Base-by-base conservation (phyloP, 1,284 basidiomycete genomes). In the Microstroma glucosiphilum region DNA sequence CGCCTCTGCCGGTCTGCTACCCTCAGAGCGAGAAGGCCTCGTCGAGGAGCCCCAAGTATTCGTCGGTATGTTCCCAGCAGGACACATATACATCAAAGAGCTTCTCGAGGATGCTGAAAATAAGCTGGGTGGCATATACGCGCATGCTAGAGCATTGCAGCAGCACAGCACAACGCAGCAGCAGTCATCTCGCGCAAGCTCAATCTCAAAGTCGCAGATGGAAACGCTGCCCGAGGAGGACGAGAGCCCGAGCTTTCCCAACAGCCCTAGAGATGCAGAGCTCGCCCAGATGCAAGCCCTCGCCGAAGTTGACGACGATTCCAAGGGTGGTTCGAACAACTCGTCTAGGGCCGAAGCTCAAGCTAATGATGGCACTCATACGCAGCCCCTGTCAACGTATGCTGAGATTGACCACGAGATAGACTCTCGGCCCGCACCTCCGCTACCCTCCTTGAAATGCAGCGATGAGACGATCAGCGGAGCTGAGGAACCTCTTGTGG, bases 61-160 rank as follows among this genome's bases (percentile, higher is more conserved):
- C 78, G 91, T 97, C 62, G 94, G 93, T 62, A 93, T 97, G 69
- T 97, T 97, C 77, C 93, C 93, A 0, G 88, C 89, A 0, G 89
- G 90, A 3, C 90, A 93, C 77, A 88, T 96, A 59, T 87, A 90
- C 76, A 84, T 93, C 63, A 88, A 92, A 42, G 92, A 94, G 75
- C 86, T 92, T 72, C 83, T 93, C 23, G 86, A 89, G 2, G 91
- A 93, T 77, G 91, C 91, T 2, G 90, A 93, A 78, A 89, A 89
- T 15, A 86, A 89, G 57, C 85, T 96, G 1, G 85, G 87, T 1
- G 87, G 88, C 60, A 85, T 89, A 17, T 87, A 72, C 57, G 67
- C 71, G 26, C 62, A 67, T 40, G 74, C 74, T 12, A 62, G 68
- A 49, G 65, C 73, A 56, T 61, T 61, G 17, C 59, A 67, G 21